Percentiles rank a stretch among this genome's conserved stretches.
phyloP scores from a whole-genome alignment of 2,329 filamentous ascomycete genomes.

The Cordyceps tenuipes region DNA sequence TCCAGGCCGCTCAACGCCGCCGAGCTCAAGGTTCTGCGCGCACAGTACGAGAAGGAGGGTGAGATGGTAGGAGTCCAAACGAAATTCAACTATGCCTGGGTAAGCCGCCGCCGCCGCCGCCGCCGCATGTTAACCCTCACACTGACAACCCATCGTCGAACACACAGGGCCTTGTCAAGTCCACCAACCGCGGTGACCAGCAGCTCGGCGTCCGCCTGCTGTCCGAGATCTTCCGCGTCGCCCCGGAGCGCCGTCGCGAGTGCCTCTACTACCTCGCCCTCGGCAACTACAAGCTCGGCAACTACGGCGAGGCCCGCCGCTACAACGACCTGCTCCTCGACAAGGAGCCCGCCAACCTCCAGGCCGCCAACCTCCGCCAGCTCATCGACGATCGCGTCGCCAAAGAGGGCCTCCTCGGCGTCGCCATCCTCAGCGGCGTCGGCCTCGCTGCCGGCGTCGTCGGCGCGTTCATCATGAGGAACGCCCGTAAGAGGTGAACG shows the following conservation, averaged over 20 bases:
- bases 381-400: constrained; percentile 95
- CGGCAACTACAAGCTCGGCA: constrained; percentile 96
- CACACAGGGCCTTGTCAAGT: constrained; percentile 85
- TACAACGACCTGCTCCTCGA: constrained; percentile 93
- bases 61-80: constrained; percentile 96
- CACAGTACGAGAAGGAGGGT: constrained; percentile 95
- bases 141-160: neutral
- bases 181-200: constrained; percentile 72
- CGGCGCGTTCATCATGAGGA: constrained; percentile 76
- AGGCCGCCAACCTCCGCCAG: constrained; percentile 75
- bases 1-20: constrained; percentile 76
- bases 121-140: neutral
- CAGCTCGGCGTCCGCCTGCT: constrained; percentile 90
- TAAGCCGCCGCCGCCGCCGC: constrained; percentile 33
- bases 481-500: constrained; percentile 51
- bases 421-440: constrained; percentile 88
- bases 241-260: constrained; percentile 88
- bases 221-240: constrained; percentile 91
- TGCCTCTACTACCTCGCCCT: constrained; percentile 97
- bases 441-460: constrained; percentile 90
- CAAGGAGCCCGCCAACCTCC: constrained; percentile 83
- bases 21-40: constrained; percentile 84
- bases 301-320: constrained; percentile 87
- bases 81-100: constrained; percentile 99
- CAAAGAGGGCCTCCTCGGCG: constrained; percentile 86